Conservation (phyloP, 164 flowering plant species). For the Pachysandra terminalis region DNA sequence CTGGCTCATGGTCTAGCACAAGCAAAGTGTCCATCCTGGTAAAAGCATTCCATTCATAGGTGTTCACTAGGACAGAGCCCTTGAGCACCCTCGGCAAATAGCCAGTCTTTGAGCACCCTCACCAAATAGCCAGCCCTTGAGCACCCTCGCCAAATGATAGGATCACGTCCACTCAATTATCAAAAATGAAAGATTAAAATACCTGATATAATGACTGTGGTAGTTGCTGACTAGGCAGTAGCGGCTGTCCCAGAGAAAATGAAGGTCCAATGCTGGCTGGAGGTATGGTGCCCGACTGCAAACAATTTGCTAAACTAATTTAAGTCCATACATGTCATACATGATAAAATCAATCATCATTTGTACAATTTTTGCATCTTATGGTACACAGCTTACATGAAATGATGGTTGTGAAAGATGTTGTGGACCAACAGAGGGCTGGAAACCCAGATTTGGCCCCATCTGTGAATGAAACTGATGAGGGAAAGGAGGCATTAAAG, state of each 20-base stretch:
- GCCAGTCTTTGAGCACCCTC: too few species aligned
- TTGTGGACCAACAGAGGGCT: constrained; percentile 53
- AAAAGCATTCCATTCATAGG: too few species aligned
- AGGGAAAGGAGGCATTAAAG: constrained; percentile 45
- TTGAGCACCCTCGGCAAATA: too few species aligned
- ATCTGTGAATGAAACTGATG: constrained; percentile 65
- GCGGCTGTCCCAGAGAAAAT: constrained; percentile 59
- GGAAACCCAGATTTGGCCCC: constrained; percentile 60
- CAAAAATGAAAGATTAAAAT: constrained; percentile 5
- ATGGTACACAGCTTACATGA: constrained; percentile 52
- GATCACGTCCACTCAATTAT: neutral
- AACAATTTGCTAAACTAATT: constrained; percentile 10
- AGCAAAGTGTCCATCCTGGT: too few species aligned
- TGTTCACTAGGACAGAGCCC: neutral
- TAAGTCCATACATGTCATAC: neutral
- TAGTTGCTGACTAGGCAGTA: constrained; percentile 47
- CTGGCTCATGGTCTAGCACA: neutral
- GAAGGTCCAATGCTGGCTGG: constrained; percentile 45
- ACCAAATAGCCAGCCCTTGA: neutral
- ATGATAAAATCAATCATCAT: neutral
- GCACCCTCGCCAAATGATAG: neutral
- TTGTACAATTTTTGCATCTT: neutral
- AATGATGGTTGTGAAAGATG: constrained; percentile 64
- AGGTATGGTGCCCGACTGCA: constrained; percentile 56
- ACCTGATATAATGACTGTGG: constrained; percentile 75